Conservation (phyloP, 768 basidiomycete species). For the Kwoniella sp. region DNA sequence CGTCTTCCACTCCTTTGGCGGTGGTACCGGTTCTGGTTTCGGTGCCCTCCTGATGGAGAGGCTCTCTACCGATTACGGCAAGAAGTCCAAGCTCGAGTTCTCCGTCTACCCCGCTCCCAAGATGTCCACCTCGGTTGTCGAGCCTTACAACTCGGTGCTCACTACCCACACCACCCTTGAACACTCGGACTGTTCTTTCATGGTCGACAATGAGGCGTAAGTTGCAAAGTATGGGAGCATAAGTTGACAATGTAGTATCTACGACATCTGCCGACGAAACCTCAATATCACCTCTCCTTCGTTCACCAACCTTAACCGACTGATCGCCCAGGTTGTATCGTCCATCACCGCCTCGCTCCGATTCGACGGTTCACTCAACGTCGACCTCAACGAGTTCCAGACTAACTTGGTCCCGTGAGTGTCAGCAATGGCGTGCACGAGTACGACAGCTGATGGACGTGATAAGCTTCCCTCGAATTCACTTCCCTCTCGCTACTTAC, state of each 20-base stretch:
- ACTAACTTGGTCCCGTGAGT: constrained; percentile 95
- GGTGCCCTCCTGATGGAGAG: constrained; percentile 96
- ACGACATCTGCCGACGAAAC: constrained; percentile 98
- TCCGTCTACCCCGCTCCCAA: constrained; percentile 94
- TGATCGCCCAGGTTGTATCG: constrained; percentile 98
- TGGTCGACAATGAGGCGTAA: constrained; percentile 95
- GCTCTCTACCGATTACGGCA: constrained; percentile 96
- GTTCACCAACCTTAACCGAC: constrained; percentile 87
- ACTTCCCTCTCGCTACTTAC: constrained; percentile 95
- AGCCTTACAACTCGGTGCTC: constrained; percentile 92
- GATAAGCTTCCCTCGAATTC: constrained; percentile 87
- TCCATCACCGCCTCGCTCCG: constrained; percentile 94
- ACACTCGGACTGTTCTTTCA: constrained; percentile 99
- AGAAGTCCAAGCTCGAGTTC: constrained; percentile 99
- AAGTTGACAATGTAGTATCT: constrained; percentile 63
- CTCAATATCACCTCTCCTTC: constrained; percentile 78
- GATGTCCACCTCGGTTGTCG: constrained; percentile 91
- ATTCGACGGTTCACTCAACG: constrained; percentile 95
- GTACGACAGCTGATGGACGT: constrained; percentile 8
- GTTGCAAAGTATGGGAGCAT: constrained; percentile 12
- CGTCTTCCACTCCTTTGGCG: constrained; percentile 99
- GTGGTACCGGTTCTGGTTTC: constrained; percentile 98
- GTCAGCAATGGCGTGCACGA: not conserved
- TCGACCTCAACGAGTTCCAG: constrained; percentile 97
- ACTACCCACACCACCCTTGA: constrained; percentile 99